Base-by-base conservation (phyloP, 495 filamentous ascomycete genomes). In the Aspergillus egyptiacus region DNA sequence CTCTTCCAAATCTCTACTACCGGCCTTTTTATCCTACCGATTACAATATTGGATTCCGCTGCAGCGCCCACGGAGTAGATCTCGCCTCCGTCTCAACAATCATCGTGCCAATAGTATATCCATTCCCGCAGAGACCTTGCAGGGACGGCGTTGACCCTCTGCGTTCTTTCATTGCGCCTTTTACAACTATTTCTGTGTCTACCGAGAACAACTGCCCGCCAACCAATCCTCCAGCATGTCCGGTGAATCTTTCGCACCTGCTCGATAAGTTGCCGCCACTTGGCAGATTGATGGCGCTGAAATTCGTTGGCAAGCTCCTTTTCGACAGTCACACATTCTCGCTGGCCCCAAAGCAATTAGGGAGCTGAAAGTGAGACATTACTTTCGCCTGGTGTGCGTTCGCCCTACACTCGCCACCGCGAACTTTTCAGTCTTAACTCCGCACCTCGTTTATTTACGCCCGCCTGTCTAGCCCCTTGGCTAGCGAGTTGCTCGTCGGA, bases 231-330 rank as follows among this genome's bases (percentile, higher is more conserved):
- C 42, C 55, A 69, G 48, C 56, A 71, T 69, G 64, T 52, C 39
- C 40, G 58, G 60, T 55, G 54, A 48, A 48, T 47, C 54, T 46
- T 51, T 51, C 53, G 51, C 51, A 37, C 52, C 45, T 55, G 57
- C 50, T 48, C 56, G 60, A 56, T 71, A 63, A 64, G 18, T 57
- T 55, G 55, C 61, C 51, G 46, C 48, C 45, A 33, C 22, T 41
- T 49, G 53, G 54, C 53, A 55, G 53, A 62, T 66, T 67, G 54
- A 68, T 70, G 63, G 63, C 57, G 64, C 60, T 62, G 52, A 63
- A n/a, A 48, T 55, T 59, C 48, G 51, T 56, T 61, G 43, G 55
- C 53, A 58, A 58, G 61, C 50, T 63, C 56, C 55, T 61, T 62
- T 59, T 56, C 62, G 38, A 64, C 56, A 62, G 39, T 53, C 54